Evolutionary conservation across 805 yeast species (phyloP).

Genomic region (Starmera amethionina): DNA sequence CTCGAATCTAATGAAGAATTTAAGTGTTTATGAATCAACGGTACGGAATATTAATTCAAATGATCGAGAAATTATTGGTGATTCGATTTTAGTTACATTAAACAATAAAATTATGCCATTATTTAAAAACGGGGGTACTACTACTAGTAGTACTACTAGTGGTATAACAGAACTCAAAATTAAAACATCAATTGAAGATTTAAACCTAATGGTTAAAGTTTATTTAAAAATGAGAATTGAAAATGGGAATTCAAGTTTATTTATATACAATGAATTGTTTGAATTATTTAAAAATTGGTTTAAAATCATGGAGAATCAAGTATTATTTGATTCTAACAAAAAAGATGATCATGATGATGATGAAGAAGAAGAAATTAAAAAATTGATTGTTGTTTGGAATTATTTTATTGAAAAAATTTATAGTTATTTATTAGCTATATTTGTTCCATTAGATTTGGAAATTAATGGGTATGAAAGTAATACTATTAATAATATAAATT

Average conservation of each 20-base stretch:
- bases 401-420: constrained; percentile 43
- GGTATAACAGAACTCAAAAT: constrained; percentile 12
- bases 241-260: constrained; percentile 24
- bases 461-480: constrained; percentile 19
- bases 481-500: too few species aligned
- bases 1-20: constrained; percentile 21
- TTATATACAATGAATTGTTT: constrained; percentile 33
- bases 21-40: constrained; percentile 20
- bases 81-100: constrained; percentile 41
- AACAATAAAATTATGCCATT: constrained; percentile 33
- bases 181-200: constrained; percentile 46
- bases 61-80: constrained; percentile 31
- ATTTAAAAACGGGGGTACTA: constrained; percentile 32
- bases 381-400: constrained; percentile 42
- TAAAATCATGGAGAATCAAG: constrained; percentile 27
- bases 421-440: constrained; percentile 50
- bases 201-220: constrained; percentile 35
- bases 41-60: constrained; percentile 19
- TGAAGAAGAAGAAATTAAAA: constrained; percentile 15
- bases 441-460: constrained; percentile 49
- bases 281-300: constrained; percentile 37
- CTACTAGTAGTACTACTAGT: background rate
- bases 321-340: constrained; percentile 13
- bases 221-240: constrained; percentile 29
- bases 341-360: constrained; percentile 19